Percentiles rank a stretch among this genome's conserved stretches.
These are phyloP conservation scores for Datisca glomerata DNA, from an alignment of 306 rosid genomes.

Conservation along the genomic window DNA sequence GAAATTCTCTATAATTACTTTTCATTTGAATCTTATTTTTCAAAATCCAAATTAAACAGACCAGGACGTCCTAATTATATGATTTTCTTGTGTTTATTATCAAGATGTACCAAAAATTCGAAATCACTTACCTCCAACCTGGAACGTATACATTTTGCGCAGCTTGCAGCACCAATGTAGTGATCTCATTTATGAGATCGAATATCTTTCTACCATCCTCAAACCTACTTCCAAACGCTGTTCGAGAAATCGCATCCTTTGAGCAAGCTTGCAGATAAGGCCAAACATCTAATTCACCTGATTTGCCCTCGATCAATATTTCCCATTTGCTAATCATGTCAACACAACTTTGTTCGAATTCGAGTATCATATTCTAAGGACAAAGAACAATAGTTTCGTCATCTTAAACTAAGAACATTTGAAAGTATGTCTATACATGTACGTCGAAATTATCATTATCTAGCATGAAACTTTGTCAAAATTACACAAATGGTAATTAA, in stretches of 20 bases:
- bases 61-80: too few relatives aligned
- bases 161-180: not conserved
- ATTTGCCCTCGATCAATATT: slow-evolving; percentile 10
- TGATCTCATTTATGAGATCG: slow-evolving; percentile 24
- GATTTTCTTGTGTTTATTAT: not conserved
- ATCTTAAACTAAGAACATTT: too few relatives aligned
- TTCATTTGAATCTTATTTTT: too few relatives aligned
- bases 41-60: too few relatives aligned
- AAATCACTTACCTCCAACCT: slow-evolving; percentile 23
- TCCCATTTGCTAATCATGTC: slow-evolving; percentile 35
- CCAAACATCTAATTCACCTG: slow-evolving; percentile 23
- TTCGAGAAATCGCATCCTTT: slow-evolving; percentile 21
- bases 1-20: too few relatives aligned
- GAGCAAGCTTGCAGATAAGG: slow-evolving; percentile 17
- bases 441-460: too few relatives aligned
- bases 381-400: too few relatives aligned
- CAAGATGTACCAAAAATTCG: not conserved
- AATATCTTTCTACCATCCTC: slow-evolving; percentile 30
- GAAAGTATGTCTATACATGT: too few relatives aligned
- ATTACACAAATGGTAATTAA: too few relatives aligned
- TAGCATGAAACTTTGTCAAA: too few relatives aligned
- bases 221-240: slow-evolving; percentile 32
- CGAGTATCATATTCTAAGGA: slow-evolving; percentile 32
- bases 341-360: slow-evolving; percentile 18
- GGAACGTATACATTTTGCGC: slow-evolving; percentile 12